Percentiles rank a stretch among this genome's conserved stretches.
phyloP scores from a whole-genome alignment of 352 stramenopile genomes.

The Phytophthora lateralis region DNA sequence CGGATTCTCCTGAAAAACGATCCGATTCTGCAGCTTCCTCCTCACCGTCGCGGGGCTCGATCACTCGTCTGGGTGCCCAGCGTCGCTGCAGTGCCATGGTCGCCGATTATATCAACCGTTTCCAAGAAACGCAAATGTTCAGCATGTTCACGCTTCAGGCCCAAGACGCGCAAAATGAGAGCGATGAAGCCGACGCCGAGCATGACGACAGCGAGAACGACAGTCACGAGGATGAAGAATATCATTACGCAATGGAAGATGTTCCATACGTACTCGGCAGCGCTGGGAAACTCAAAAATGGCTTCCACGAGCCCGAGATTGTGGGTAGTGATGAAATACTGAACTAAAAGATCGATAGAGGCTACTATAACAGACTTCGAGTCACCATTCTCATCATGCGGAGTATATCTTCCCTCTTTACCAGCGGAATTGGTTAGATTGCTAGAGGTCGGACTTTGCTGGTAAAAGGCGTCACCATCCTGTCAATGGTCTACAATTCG shows the following conservation, averaged over 20 bases:
- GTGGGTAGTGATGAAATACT: slow-evolving; percentile 1
- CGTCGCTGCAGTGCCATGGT: slow-evolving; percentile 57
- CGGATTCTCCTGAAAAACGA: slow-evolving; percentile 22
- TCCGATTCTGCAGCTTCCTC: slow-evolving; percentile 10
- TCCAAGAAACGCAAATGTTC: slow-evolving; percentile 87
- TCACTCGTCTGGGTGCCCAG: slow-evolving; percentile 20
- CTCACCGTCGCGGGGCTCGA: slow-evolving; percentile 15
- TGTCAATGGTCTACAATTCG: no score
- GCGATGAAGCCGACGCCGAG: slow-evolving; percentile 34
- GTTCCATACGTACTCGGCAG: slow-evolving; percentile 6
- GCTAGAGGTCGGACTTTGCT: no score
- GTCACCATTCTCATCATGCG: background rate
- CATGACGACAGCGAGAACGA: slow-evolving; percentile 37
- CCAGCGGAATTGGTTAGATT: no score
- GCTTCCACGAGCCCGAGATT: background rate
- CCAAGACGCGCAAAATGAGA: slow-evolving; percentile 40
- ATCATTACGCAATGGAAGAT: slow-evolving; percentile 20
- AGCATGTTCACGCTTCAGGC: slow-evolving; percentile 64
- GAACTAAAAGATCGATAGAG: background rate
- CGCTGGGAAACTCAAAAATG: background rate
- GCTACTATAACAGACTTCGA: background rate
- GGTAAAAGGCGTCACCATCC: no score
- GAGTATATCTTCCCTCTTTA: no score
- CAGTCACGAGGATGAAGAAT: slow-evolving; percentile 34
- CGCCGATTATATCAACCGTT: slow-evolving; percentile 62